Base-by-base conservation (phyloP, 2,329 filamentous ascomycete species). In the Colletotrichum filicis region DNA sequence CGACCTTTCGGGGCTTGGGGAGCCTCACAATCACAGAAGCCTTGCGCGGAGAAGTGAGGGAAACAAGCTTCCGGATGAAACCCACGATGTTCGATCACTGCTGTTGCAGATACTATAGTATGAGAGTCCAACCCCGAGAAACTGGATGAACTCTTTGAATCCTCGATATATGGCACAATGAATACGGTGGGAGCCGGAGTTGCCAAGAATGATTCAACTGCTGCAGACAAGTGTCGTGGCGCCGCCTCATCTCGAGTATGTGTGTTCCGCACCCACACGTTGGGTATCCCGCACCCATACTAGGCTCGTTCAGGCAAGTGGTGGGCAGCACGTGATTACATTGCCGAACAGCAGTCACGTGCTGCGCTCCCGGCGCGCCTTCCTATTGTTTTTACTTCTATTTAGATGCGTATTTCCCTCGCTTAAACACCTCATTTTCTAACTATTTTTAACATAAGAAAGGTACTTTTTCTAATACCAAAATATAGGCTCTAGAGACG, bases 221-320 rank as follows among this genome's bases (percentile, higher is more conserved):
- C 56, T 37, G 7, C 42, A 24, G 30, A 52, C 46, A 35, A 56
- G 16, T 60, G 60, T 61, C 56, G 22, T 71, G 66, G 60, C 56
- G 70, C 42, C 60, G 49, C 55, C 55, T 70, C 53, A 16, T 22
- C 12, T 65, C 52, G n/a, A n/a, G n/a, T n/a, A n/a, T n/a, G n/a
- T n/a, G n/a, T n/a, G n/a, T n/a, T n/a, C n/a, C n/a, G n/a, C n/a
- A n/a, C n/a, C n/a, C n/a, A n/a, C n/a, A n/a, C n/a, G n/a, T n/a
- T n/a, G n/a, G n/a, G n/a, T n/a, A n/a, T n/a, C n/a, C n/a, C n/a
- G n/a, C n/a, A n/a, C n/a, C n/a, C n/a, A n/a, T n/a, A n/a, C n/a
- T n/a, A n/a, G n/a, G n/a, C n/a, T n/a, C n/a, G n/a, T n/a, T n/a
- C n/a, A n/a, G n/a, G n/a, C n/a, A n/a, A n/a, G n/a, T n/a, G n/a